Conservation (phyloP, 148 eudicot species). For the Camellia granthamiana region DNA sequence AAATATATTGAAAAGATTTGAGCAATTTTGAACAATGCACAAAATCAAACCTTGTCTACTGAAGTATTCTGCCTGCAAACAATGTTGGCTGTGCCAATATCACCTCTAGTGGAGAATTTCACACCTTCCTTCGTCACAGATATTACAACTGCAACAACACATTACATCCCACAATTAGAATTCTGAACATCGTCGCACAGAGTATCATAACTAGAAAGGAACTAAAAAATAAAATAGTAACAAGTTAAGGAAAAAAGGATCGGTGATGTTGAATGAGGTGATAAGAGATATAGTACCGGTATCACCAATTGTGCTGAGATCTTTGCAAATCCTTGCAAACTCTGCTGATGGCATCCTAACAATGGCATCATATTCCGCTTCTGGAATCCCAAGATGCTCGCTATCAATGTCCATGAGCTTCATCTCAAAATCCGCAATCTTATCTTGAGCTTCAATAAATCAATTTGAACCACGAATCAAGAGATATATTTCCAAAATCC, state of each 20-base stretch:
- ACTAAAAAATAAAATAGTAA: neutral
- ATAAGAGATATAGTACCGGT: slow-evolving; percentile 38
- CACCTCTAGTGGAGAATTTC: slow-evolving; percentile 64
- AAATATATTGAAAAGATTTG: neutral
- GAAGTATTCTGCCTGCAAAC: slow-evolving; percentile 51
- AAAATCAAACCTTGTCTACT: slow-evolving; percentile 44
- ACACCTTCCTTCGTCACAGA: slow-evolving; percentile 70
- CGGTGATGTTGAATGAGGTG: too few relatives aligned
- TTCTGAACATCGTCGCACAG: neutral
- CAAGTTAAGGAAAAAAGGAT: neutral
- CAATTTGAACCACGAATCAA: slow-evolving; percentile 8
- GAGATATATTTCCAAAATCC: neutral
- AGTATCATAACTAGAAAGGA: neutral
- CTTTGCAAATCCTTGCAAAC: slow-evolving; percentile 51
- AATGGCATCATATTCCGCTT: slow-evolving; percentile 60
- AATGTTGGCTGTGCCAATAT: slow-evolving; percentile 65
- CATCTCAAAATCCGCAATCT: slow-evolving; percentile 72
- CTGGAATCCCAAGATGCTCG: slow-evolving; percentile 70
- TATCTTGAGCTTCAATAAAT: slow-evolving; percentile 53
- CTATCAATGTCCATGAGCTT: slow-evolving; percentile 77
- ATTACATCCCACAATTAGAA: slow-evolving; percentile 9
- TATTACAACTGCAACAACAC: slow-evolving; percentile 43
- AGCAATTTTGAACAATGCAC: neutral
- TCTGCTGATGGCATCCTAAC: slow-evolving; percentile 63
- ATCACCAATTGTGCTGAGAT: slow-evolving; percentile 58